Evolutionary conservation across 805 yeast species (phyloP).

Genomic region (Saturnispora galanensis): DNA sequence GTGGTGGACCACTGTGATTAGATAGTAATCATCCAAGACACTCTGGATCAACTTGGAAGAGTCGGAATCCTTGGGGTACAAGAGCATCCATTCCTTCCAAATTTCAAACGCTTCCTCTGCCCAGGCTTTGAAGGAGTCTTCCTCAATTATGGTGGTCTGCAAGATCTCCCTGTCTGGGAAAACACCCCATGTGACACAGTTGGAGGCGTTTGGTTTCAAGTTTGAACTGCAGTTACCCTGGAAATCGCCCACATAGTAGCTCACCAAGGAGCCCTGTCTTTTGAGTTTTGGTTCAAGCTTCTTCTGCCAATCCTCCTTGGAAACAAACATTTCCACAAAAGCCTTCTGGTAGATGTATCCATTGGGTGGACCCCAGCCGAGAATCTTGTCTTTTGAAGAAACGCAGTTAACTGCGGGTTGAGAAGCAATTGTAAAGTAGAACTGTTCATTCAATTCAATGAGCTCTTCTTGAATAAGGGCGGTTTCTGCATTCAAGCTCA

Average conservation of each 20-base stretch:
- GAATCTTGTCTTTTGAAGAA: constrained; percentile 69
- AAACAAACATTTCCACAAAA: constrained; percentile 83
- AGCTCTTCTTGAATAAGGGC: constrained; percentile 87
- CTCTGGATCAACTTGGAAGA: constrained; percentile 53
- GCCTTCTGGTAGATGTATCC: constrained; percentile 91
- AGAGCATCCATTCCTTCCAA: constrained; percentile 85
- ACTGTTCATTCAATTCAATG: constrained; percentile 62
- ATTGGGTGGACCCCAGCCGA: constrained; percentile 95
- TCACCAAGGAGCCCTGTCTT: constrained; percentile 37
- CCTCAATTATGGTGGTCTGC: constrained; percentile 88
- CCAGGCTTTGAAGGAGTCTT: constrained; percentile 93
- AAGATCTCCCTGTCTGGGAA: constrained; percentile 84
- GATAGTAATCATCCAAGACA: constrained; percentile 52
- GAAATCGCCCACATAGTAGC: constrained; percentile 68
- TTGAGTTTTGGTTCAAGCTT: constrained; percentile 44
- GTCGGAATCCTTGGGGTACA: constrained; percentile 51
- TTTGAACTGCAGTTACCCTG: constrained; percentile 52
- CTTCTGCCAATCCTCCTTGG: constrained; percentile 57
- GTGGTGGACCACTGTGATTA: constrained; percentile 84
- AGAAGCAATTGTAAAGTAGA: constrained; percentile 82
- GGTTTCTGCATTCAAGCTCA: constrained; percentile 80
- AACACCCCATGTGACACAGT: constrained; percentile 97
- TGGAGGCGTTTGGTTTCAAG: constrained; percentile 43
- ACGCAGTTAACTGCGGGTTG: constrained; percentile 90
- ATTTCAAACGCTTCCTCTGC: constrained; percentile 87